Base-by-base conservation (phyloP, 2,329 filamentous ascomycete species). In the Aspergillus unguis region DNA sequence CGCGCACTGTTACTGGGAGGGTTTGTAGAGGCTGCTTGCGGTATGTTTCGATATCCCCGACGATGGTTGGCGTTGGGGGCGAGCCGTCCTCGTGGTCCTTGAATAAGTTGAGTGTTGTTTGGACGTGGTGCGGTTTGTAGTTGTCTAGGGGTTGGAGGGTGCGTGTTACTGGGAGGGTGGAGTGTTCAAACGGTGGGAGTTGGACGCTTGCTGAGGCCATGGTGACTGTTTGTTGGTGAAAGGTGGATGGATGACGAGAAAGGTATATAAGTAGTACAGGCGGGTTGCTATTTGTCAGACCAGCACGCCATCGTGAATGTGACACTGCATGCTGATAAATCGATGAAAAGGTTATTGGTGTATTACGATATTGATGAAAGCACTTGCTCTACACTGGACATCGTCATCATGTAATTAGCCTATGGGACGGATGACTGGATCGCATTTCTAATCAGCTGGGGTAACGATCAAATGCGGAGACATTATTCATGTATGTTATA, bases 41-140 rank as follows among this genome's bases (percentile, higher is more conserved):
- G 61, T 76, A 77, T 40, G 75, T 71, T 43, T 70, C 61, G 8
- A 73, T 69, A 31, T 64, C 65, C 2, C 66, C 65, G 25, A 66
- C 67, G 55, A 77, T 65, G 28, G 43, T 58, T 0, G 68, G 67
- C 52, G 60, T 71, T 61, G 70, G 77, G 64, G 66, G 77, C 62
- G 58, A 78, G 28, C 68, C 75, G 50, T 75, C 69, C 10, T 66
- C 66, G 33, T 75, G 63, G 37, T 73, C 70, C 62, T 76, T 76
- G 37, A 74, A 71, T 62, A 77, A 79, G 55, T 78, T 77, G 43
- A 79, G 68, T 3, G 67, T 72, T 25, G 75, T 73, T 48, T 71
- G 69, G 52, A 77, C 72, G 51, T 69, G 63, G 40, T 66, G 66
- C 4, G 63, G 65, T 5, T 60, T 61, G 4, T 67, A 41, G 4